These are phyloP conservation scores for Guadua angustifolia DNA, from an alignment of 176 grass and related monocot genomes.

Conservation along the genomic window DNA sequence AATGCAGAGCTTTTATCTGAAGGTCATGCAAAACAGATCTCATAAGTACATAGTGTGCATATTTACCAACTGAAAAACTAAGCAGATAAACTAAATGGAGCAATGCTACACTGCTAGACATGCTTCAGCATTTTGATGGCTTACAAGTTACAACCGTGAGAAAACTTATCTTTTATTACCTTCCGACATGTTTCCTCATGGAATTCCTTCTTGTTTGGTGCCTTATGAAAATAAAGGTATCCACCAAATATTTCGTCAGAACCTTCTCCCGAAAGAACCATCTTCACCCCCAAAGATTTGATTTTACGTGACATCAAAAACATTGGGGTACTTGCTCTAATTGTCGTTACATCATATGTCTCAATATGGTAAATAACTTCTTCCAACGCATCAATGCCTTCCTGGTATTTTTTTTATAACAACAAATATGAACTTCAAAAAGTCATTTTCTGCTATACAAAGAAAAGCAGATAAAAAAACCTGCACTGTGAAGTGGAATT, in stretches of 20 bases:
- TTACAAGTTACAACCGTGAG: not conserved
- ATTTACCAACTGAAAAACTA: slow-evolving; percentile 13
- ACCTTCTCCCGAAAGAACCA: slow-evolving; percentile 99
- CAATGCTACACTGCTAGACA: not conserved
- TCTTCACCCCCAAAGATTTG: slow-evolving; percentile 96
- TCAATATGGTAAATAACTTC: slow-evolving; percentile 96
- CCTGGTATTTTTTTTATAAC: slow-evolving; percentile 56
- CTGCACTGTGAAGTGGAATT: slow-evolving; percentile 98
- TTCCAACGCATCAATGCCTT: slow-evolving; percentile 93
- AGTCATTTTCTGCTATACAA: not conserved
- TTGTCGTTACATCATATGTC: slow-evolving; percentile 90
- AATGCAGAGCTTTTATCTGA: slow-evolving; percentile 98
- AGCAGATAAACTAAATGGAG: not conserved
- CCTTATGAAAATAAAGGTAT: slow-evolving; percentile 98
- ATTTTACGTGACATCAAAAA: slow-evolving; percentile 99
- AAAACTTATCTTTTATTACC: slow-evolving; percentile 49
- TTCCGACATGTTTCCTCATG: slow-evolving; percentile 92
- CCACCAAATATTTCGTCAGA: slow-evolving; percentile 98
- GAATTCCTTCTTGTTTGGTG: slow-evolving; percentile 97
- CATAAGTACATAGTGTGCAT: slow-evolving; percentile 20
- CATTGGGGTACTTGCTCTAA: slow-evolving; percentile 97
- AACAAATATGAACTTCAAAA: slow-evolving; percentile 24
- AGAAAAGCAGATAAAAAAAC: slow-evolving; percentile 40
- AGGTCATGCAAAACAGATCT: slow-evolving; percentile 34
- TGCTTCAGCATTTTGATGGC: not conserved